A percentile compares a stretch with the other conserved stretches of the same genome.
phyloP scores from a whole-genome alignment of 2,329 filamentous ascomycete species.

The Alternaria burnsii region DNA sequence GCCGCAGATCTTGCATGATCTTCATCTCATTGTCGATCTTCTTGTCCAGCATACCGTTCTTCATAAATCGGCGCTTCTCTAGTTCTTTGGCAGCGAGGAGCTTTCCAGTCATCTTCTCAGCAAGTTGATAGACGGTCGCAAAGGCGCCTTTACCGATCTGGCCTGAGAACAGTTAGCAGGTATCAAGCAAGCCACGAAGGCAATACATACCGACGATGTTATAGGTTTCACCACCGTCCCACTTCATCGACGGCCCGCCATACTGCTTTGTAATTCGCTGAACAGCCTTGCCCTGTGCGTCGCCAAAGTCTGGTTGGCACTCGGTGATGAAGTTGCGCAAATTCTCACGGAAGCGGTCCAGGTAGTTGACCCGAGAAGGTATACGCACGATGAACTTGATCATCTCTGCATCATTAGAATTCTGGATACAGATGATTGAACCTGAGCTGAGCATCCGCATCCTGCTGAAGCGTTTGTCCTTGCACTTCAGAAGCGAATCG shows the following conservation, averaged over 20 bases:
- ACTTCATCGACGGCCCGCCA: conserved; percentile 69
- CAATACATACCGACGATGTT: conserved; percentile 68
- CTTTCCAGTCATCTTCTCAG: conserved; percentile 81
- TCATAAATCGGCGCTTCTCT: conserved; percentile 91
- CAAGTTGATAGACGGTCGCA: conserved; percentile 90
- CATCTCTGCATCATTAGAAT: conserved; percentile 64
- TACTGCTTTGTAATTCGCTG: conserved; percentile 40
- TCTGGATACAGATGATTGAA: conserved; percentile 74
- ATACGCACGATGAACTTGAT: conserved; percentile 87
- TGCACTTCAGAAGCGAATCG: conserved; percentile 68
- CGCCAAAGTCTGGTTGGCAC: conserved; percentile 35
- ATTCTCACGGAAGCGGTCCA: conserved; percentile 72
- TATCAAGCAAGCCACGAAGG: background rate
- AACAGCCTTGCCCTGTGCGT: conserved; percentile 32
- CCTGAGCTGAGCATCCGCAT: conserved; percentile 75
- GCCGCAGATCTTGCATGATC: conserved; percentile 86
- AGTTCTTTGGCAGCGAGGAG: conserved; percentile 94
- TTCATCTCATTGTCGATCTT: conserved; percentile 97
- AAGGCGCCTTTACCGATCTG: conserved; percentile 93
- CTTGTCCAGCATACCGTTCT: conserved; percentile 86
- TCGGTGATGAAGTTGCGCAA: conserved; percentile 70
- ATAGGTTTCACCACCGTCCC: conserved; percentile 84
- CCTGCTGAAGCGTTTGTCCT: conserved; percentile 47
- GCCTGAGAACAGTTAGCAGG: conserved; percentile 50
- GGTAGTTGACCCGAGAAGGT: conserved; percentile 73